Evolutionary conservation across 306 rosid genomes (phyloP).

Genomic region (Trichosanthes cucumerina): DNA sequence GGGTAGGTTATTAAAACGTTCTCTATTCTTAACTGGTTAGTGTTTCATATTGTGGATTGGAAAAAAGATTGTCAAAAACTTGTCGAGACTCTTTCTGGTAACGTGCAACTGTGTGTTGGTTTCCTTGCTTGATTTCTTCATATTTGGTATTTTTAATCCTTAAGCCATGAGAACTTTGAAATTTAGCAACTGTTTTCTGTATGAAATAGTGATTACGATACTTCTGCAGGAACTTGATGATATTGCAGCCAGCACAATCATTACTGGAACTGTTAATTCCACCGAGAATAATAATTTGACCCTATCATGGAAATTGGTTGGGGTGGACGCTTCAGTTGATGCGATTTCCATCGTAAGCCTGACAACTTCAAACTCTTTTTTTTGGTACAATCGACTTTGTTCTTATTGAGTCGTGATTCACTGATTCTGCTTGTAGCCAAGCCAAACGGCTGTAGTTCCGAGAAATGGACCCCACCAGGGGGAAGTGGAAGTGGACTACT

Average conservation of each 20-base stretch:
- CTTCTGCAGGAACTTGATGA: conserved; percentile 1
- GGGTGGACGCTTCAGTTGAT: neutral
- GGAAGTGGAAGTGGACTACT: conserved; percentile 25
- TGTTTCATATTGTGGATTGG: neutral
- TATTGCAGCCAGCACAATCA: neutral
- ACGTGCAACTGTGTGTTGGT: neutral
- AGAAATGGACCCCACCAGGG: conserved; percentile 30
- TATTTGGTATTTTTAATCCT: neutral
- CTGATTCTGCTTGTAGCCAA: conserved; percentile 21
- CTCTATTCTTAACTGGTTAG: neutral
- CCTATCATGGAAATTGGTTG: neutral
- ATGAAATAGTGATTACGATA: neutral
- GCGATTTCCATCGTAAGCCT: neutral
- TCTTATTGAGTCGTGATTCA: neutral
- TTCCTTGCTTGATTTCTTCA: neutral
- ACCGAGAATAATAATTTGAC: neutral
- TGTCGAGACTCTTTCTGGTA: neutral
- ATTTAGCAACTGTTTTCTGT: neutral
- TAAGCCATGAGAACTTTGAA: neutral
- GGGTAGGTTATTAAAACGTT: neutral
- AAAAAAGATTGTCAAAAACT: neutral
- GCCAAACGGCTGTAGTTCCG: conserved; percentile 28
- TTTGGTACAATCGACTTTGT: neutral
- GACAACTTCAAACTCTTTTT: neutral
- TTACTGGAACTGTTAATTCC: neutral